These are phyloP conservation scores for Blastocystis sp. DNA, from an alignment of 352 stramenopile genomes.

Conservation along the genomic window DNA sequence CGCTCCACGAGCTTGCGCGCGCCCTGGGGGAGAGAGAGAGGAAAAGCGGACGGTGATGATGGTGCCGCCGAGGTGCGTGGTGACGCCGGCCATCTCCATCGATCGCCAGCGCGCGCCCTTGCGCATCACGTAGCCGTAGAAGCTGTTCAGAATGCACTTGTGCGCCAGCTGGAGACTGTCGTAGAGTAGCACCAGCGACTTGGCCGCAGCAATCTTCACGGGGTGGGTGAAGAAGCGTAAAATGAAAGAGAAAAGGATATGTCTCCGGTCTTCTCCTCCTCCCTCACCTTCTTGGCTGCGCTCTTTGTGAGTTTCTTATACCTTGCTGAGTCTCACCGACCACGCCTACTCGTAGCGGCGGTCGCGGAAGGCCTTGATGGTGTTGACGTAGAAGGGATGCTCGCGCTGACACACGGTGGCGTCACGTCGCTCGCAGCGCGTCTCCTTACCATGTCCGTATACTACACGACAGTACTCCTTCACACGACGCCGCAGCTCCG, in stretches of 20 bases:
- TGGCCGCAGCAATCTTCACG: constrained; percentile 61
- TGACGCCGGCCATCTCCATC: constrained; percentile 99
- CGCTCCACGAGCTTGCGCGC: constrained; percentile 73
- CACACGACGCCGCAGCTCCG: constrained; percentile 68
- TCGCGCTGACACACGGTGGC: constrained; percentile 96
- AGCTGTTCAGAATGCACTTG: constrained; percentile 99
- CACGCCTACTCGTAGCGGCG: constrained; percentile 81
- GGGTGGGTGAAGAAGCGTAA: constrained; percentile 40
- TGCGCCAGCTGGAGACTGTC: constrained; percentile 97
- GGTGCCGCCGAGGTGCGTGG: constrained; percentile 91
- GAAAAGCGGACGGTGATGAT: constrained; percentile 76
- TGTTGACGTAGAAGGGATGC: constrained; percentile 99
- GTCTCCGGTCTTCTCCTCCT: constrained; percentile 66
- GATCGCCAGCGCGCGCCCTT: constrained; percentile 93
- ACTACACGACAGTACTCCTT: constrained; percentile 84
- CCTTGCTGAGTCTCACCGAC: background rate
- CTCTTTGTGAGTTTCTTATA: constrained; percentile 96
- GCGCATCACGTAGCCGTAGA: constrained; percentile 99
- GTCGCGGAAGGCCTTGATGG: constrained; percentile 92
- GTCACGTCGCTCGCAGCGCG: constrained; percentile 78
- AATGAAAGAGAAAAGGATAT: constrained; percentile 34
- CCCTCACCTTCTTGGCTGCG: constrained; percentile 70
- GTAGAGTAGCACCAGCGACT: constrained; percentile 74
- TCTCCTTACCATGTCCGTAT: constrained; percentile 73
- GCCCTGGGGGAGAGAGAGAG: constrained; percentile 42